Percentiles rank a stretch among this genome's conserved stretches.
phyloP scores from a whole-genome alignment of 345 rosid genomes.

The Euclidium syriacum region DNA sequence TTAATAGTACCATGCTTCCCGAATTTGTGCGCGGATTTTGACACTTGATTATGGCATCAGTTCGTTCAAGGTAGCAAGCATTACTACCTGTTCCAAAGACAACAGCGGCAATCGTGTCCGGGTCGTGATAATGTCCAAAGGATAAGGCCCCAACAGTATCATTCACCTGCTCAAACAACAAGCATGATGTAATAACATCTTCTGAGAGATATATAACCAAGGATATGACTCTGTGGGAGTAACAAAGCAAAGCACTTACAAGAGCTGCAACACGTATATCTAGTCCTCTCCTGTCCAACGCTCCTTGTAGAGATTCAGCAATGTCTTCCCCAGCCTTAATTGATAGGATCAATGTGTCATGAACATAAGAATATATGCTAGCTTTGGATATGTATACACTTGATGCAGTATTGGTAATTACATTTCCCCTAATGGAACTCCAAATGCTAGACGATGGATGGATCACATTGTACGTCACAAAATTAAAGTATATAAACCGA shows the following conservation, averaged over 20 bases:
- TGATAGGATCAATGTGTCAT: conserved; percentile 10
- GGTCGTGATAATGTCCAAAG: conserved; percentile 83
- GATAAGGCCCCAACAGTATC: conserved; percentile 92
- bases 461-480: background rate
- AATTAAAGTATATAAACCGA: background rate
- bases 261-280: conserved; percentile 61
- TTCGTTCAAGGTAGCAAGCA: conserved; percentile 89
- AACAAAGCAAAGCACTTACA: conserved; percentile 42
- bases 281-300: conserved; percentile 54
- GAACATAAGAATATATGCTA: background rate
- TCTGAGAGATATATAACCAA: background rate
- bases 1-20: conserved; percentile 88
- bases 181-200: background rate
- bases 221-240: background rate
- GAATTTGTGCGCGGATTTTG: conserved; percentile 78
- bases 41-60: conserved; percentile 84
- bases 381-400: background rate
- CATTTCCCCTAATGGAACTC: background rate
- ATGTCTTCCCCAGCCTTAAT: conserved; percentile 77
- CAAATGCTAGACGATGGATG: background rate
- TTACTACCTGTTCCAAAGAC: conserved; percentile 92
- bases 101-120: conserved; percentile 89
- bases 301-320: conserved; percentile 51
- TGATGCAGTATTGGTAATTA: background rate
- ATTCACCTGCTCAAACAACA: conserved; percentile 56